Evolutionary conservation across 225 moss, liverwort and hornwort species (phyloP).

Genomic region (Sphagnum tenellum): DNA sequence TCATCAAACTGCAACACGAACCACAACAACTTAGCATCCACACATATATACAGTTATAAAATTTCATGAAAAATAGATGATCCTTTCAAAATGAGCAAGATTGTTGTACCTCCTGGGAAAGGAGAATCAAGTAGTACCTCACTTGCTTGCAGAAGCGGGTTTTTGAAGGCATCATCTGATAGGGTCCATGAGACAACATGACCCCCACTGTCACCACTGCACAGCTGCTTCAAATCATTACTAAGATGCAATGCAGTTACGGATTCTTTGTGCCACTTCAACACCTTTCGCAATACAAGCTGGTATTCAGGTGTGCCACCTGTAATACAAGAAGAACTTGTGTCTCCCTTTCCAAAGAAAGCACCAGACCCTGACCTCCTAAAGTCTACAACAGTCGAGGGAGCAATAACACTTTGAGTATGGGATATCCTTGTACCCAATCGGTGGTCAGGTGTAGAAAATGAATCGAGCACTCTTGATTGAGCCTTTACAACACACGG

Average conservation of each 20-base stretch:
- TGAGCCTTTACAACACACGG: slow-evolving; percentile 19
- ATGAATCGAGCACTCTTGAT: slow-evolving; percentile 30
- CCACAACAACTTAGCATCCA: neutral
- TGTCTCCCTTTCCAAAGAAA: slow-evolving; percentile 19
- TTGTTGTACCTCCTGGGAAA: neutral
- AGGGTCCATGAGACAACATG: slow-evolving; percentile 88
- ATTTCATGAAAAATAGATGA: neutral
- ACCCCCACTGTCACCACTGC: slow-evolving; percentile 91
- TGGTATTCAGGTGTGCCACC: slow-evolving; percentile 88
- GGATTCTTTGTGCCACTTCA: slow-evolving; percentile 82
- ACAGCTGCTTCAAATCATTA: slow-evolving; percentile 86
- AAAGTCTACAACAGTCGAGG: slow-evolving; percentile 20
- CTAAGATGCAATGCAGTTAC: slow-evolving; percentile 81
- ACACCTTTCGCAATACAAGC: slow-evolving; percentile 66
- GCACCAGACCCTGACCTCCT: slow-evolving; percentile 32
- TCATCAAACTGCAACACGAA: slow-evolving; percentile 35
- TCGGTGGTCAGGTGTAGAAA: slow-evolving; percentile 23
- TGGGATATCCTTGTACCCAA: slow-evolving; percentile 7
- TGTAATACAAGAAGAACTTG: slow-evolving; percentile 24
- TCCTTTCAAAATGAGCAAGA: neutral
- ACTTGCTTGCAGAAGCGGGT: slow-evolving; percentile 37
- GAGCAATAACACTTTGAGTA: slow-evolving; percentile 10
- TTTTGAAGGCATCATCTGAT: slow-evolving; percentile 68
- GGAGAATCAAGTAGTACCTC: slow-evolving; percentile 9
- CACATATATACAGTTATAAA: neutral